Evolutionary conservation across 805 yeast species (phyloP).

Genomic region (Myxozyma melibiosi): DNA sequence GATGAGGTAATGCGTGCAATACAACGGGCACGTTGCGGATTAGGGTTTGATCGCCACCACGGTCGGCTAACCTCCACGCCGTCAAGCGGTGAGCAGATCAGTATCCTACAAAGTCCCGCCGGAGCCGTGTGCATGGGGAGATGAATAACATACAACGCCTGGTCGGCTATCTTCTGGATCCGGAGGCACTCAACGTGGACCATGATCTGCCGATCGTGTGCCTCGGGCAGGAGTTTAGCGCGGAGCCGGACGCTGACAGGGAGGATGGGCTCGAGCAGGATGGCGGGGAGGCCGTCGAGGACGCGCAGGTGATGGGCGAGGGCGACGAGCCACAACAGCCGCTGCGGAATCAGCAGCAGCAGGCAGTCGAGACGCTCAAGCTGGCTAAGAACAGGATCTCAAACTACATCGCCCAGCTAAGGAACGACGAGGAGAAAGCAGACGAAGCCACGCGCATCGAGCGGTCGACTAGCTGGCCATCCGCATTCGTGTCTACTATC

Average conservation of each 20-base stretch:
- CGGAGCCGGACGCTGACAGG: conserved; percentile 25
- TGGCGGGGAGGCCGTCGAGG: too few species aligned
- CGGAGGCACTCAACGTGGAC: conserved; percentile 48
- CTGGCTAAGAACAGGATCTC: conserved; percentile 1
- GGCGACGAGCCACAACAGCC: too few species aligned
- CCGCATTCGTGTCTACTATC: conserved; percentile 4
- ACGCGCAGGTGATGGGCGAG: too few species aligned
- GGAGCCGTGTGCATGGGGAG: too few species aligned
- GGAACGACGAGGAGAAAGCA: neutral
- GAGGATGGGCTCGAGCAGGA: too few species aligned
- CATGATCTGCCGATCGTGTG: conserved; percentile 45
- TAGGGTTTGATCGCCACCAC: conserved; percentile 4
- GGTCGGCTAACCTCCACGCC: neutral
- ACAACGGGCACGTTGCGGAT: neutral
- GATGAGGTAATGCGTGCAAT: too few species aligned
- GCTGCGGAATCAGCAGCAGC: conserved; percentile 5
- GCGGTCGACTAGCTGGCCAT: conserved; percentile 11
- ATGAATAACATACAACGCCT: conserved; percentile 41
- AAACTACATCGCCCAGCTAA: conserved; percentile 1
- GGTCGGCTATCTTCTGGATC: conserved; percentile 50
- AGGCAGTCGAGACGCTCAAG: neutral
- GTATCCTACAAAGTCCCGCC: neutral
- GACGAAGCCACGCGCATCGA: neutral
- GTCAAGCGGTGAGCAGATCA: neutral
- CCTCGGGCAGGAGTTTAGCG: conserved; percentile 46